Evolutionary conservation across 2,329 filamentous ascomycete species (phyloP), one percentile per base, ranked within the genome.

Genomic region (Cladobotryum mycophilum): DNA sequence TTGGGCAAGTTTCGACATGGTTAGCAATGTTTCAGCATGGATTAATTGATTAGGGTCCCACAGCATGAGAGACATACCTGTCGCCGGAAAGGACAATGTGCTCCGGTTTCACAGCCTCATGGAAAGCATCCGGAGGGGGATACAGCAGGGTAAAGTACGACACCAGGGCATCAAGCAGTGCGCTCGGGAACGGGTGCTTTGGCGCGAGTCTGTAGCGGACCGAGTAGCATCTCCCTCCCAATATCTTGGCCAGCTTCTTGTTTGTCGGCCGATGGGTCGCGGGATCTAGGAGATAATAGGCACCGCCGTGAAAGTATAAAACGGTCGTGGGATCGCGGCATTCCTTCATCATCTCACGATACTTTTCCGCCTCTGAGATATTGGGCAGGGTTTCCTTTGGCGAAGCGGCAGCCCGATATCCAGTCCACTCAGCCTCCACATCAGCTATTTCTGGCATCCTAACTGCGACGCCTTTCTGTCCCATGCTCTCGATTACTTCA

Each of bases 301-400:
- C 87, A 48, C 88, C 88, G 54, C 87, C 86, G 65, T 91, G 86
- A 59, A 91, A 79, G 65, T 88, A 90, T 17, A 91, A 70, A 0
- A 89, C 66, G 0, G 85, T 89, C 1, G 78, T 76, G 3, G 79
- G 76, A 45, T 72, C 76, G n/a, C 66, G 79, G 52, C 79, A 79
- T 61, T 90, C 87, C 51, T 76, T 76, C 79, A 88, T 84, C 69
- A 92, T 69, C 49, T 76, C 75, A 44, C 68, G 69, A 61, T 86
- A 92, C 62, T 84, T 84, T 49, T 84, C 76, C 49, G 71, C 68
- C 62, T 90, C 85, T 3, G 78, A 74, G 30, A 86, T 71, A 1
- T 68, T 60, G 1, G 82, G 82, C 54, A 81, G 70, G 4, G 67
- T 63, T 15, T 79, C 73, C 2, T 78, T 69, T 17, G 69, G 62